Evolutionary conservation across 148 eudicot species (phyloP), one percentile per base, ranked within the genome.

Genomic region (Fagopyrum esculentum): DNA sequence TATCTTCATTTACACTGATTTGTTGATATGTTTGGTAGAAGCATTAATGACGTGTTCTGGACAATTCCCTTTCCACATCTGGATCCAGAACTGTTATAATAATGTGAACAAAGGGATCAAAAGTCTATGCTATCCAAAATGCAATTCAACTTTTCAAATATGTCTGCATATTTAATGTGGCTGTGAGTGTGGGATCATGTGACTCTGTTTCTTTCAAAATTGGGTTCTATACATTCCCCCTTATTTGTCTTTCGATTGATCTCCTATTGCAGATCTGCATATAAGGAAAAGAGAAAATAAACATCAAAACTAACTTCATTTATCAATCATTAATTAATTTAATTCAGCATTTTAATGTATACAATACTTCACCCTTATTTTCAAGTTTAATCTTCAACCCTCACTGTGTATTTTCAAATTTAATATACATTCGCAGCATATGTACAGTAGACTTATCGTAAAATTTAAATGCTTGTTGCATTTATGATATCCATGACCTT

Each of bases 161-260:
- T 66, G 71, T 66, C 71, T 66, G 71, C 71, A 40, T 66, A 66
- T 40, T 40, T 66, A 66, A 66, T 66, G 71, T 13, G 71, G 71
- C 12, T 49, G 52, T 9, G 52, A 49, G 12, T 49, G 52, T 22
- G 35, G 29, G 16, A 64, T 12, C 70, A 64, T 64, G 71, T 40
- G 47, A 61, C 26, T 29, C 12, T 61, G 15, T 61, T 57, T n/a
- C 26, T 59, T 22, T 22, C 66, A 35, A 9, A 43, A 5, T 66
- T 66, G 71, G 46, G 69, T 30, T 63, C 16, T 7, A 63, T 63
- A n/a, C 69, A 35, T 61, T 63, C 40, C 63, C 63, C 22, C 22
- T 57, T 17, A 17, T 17, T 17, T 57, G 63, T 55, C 59, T n/a
- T 49, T n/a, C 59, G 5, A 55, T 55, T 16, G 40, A 35, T 35